Evolutionary conservation across 164 flowering plant species (phyloP).

Genomic region (Euptelea pleiosperma): DNA sequence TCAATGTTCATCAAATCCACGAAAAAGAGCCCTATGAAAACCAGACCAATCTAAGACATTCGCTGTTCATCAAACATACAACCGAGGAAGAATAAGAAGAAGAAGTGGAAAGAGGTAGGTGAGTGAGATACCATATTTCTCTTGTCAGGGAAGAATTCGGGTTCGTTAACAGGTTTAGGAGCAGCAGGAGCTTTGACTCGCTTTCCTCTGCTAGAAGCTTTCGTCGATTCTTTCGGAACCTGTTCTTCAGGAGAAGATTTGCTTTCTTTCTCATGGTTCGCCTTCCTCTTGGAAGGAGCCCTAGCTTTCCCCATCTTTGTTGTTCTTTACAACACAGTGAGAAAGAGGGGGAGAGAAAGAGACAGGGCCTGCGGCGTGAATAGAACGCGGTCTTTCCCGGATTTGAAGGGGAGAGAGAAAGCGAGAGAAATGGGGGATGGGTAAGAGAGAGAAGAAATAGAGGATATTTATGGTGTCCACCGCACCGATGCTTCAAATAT

Average conservation of each 20-base stretch:
- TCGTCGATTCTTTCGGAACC: conserved; percentile 14
- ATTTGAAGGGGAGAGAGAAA: conserved; percentile 8
- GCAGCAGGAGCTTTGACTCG: conserved; percentile 38
- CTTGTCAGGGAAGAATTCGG: conserved; percentile 63
- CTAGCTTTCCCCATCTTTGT: conserved; percentile 22
- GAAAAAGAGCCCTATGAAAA: not conserved
- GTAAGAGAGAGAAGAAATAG: too few species aligned
- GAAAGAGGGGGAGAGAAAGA: too few species aligned
- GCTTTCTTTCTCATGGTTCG: conserved; percentile 22
- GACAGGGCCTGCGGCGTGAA: conserved; percentile 15
- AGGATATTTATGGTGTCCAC: too few species aligned
- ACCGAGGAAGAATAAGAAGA: not conserved
- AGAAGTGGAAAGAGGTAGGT: not conserved
- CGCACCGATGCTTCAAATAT: too few species aligned
- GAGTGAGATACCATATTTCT: conserved; percentile 59
- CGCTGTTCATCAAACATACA: not conserved
- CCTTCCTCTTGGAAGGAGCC: conserved; percentile 48
- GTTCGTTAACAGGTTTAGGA: conserved; percentile 42
- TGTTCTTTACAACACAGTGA: too few species aligned
- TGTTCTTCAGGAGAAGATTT: conserved; percentile 13
- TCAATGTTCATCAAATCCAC: too few species aligned
- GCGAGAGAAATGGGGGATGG: conserved; percentile 6
- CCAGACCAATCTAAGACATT: not conserved
- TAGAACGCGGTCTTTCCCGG: conserved; percentile 11
- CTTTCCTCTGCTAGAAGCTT: conserved; percentile 39